Conservation (phyloP, 371 early-diverging fungal species). For the Mortierella polycephala region DNA sequence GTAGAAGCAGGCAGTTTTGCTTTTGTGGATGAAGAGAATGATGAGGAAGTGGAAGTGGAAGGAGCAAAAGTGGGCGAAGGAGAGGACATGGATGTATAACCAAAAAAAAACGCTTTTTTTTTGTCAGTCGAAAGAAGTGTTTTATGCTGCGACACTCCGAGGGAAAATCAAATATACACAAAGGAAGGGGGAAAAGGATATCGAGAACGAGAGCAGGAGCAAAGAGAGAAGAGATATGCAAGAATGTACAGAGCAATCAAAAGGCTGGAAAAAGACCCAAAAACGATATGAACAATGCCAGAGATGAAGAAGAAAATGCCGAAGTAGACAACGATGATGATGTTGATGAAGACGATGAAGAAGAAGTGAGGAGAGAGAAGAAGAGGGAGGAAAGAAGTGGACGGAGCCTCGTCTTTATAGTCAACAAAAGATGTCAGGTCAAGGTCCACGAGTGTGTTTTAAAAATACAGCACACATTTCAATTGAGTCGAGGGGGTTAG, state of each 20-base stretch:
- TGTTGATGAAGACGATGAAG: neutral
- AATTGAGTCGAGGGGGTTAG: no score
- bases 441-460: no score
- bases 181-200: no score
- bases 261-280: neutral
- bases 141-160: conserved; percentile 1
- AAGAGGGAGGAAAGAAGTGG: neutral
- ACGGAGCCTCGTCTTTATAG: neutral
- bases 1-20: neutral
- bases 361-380: neutral
- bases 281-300: no score
- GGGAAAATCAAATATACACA: neutral
- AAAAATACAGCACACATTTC: no score
- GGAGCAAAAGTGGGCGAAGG: conserved; percentile 1
- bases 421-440: no score
- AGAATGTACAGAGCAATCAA: neutral
- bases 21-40: conserved; percentile 5
- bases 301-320: no score
- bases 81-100: neutral
- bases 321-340: no score
- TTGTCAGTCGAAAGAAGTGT: neutral
- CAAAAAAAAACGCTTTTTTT: no score
- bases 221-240: neutral
- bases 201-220: neutral
- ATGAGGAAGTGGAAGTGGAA: conserved; percentile 1